Evolutionary conservation across 2,329 filamentous ascomycete genomes (phyloP).

Genomic region (Talaromyces atroroseus): DNA sequence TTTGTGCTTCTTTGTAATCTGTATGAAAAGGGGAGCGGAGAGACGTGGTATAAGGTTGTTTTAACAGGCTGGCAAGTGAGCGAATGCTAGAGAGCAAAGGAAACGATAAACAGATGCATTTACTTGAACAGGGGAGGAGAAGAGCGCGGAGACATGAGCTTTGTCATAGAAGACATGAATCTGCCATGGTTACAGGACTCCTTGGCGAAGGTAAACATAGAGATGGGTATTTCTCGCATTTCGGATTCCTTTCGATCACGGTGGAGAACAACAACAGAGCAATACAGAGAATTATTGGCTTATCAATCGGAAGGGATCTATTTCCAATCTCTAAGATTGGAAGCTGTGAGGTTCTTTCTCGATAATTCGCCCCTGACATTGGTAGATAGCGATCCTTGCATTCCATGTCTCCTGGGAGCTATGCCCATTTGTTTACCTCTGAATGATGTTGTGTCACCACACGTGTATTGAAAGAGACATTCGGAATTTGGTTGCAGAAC

Average conservation of each 20-base stretch:
- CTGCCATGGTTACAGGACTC: background rate
- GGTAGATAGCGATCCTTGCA: background rate
- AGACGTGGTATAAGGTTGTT: background rate
- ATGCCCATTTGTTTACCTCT: background rate
- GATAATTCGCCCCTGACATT: background rate
- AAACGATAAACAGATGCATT: background rate
- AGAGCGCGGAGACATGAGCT: background rate
- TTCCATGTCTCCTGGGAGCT: background rate
- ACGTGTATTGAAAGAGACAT: background rate
- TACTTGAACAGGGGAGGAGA: background rate
- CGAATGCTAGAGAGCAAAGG: background rate
- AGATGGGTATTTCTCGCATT: conserved; percentile 3
- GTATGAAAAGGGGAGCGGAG: background rate
- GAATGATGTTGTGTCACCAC: background rate
- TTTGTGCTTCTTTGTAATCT: conserved; percentile 15
- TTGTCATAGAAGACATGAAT: background rate
- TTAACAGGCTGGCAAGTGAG: background rate
- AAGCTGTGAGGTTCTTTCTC: background rate
- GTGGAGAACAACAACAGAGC: background rate
- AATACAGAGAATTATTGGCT: background rate
- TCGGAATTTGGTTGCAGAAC: background rate
- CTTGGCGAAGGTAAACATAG: conserved; percentile 5
- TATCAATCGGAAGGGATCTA: background rate
- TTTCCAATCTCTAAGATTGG: background rate
- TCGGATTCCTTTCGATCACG: background rate